Evolutionary conservation across 352 stramenopile genomes (phyloP).

Genomic region (Globisporangium iwayamae): DNA sequence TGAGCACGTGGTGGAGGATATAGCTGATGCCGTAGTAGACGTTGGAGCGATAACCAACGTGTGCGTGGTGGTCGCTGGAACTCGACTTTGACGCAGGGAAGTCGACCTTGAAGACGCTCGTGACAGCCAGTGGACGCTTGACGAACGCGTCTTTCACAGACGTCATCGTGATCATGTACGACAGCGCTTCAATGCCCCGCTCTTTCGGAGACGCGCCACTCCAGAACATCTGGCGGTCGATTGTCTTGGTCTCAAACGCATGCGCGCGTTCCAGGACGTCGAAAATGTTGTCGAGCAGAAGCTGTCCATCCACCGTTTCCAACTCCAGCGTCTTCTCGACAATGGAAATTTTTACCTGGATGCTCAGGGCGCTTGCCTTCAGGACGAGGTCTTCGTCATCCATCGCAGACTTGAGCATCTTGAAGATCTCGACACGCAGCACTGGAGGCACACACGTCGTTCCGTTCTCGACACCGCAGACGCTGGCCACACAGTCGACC

Average conservation of each 20-base stretch:
- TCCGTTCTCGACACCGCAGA: slow-evolving; percentile 74
- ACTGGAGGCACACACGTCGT: slow-evolving; percentile 55
- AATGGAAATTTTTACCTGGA: slow-evolving; percentile 80
- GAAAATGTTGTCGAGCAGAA: slow-evolving; percentile 72
- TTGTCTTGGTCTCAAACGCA: slow-evolving; percentile 36
- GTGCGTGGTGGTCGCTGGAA: slow-evolving; percentile 25
- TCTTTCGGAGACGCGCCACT: slow-evolving; percentile 75
- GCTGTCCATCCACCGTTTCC: slow-evolving; percentile 51
- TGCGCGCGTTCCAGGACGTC: slow-evolving; percentile 67
- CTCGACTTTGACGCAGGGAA: slow-evolving; percentile 35
- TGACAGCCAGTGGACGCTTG: slow-evolving; percentile 44
- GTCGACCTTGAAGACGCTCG: slow-evolving; percentile 69
- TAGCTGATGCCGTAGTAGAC: slow-evolving; percentile 93
- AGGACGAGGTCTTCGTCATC: slow-evolving; percentile 76
- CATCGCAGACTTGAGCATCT: slow-evolving; percentile 62
- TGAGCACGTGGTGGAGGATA: slow-evolving; percentile 92
- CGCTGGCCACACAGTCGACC: slow-evolving; percentile 76
- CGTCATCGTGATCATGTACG: slow-evolving; percentile 83
- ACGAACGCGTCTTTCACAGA: slow-evolving; percentile 77
- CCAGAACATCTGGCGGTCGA: slow-evolving; percentile 49
- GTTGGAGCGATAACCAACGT: slow-evolving; percentile 70
- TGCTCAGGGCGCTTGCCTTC: slow-evolving; percentile 67
- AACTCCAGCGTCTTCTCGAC: slow-evolving; percentile 80
- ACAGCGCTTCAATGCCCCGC: slow-evolving; percentile 76
- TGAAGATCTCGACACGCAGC: slow-evolving; percentile 73